phyloP scores from a whole-genome alignment of 2,329 filamentous ascomycete species.

The Ceratocystis harringtonii region DNA sequence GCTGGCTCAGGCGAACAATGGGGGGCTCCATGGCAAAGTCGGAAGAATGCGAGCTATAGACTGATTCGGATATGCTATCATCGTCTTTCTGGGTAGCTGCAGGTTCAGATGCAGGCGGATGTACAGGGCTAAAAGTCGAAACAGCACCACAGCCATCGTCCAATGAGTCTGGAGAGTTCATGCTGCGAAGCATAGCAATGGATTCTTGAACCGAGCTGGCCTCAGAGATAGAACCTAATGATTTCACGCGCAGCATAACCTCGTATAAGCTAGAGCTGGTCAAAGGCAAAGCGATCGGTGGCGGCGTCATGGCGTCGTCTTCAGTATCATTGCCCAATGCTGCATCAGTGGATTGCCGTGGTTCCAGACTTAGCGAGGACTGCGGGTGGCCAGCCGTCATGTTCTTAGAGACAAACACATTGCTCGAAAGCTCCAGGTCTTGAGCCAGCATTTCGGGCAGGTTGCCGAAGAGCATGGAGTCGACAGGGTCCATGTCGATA shows the following conservation, averaged over 20 bases:
- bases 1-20: constrained; percentile 10
- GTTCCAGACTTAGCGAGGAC: neutral
- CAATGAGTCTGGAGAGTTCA: constrained; percentile 2
- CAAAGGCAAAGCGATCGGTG: constrained; percentile 8
- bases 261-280: constrained; percentile 8
- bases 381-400: constrained; percentile 38
- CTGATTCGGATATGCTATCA: constrained; percentile 11
- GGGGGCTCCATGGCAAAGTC: constrained; percentile 12
- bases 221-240: constrained; percentile 8
- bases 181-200: constrained; percentile 11
- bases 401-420: constrained; percentile 34
- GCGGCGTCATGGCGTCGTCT: constrained; percentile 2
- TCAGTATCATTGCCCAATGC: constrained; percentile 5
- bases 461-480: constrained; percentile 26
- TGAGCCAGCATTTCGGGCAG: constrained; percentile 41
- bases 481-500: constrained; percentile 12
- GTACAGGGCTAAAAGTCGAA: constrained; percentile 4
- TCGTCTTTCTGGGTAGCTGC: constrained; percentile 10
- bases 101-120: neutral
- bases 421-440: constrained; percentile 36
- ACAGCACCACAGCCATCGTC: neutral
- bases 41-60: constrained; percentile 5
- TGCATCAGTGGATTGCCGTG: constrained; percentile 4
- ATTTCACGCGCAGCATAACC: constrained; percentile 13
- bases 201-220: constrained; percentile 13